Base-by-base conservation (phyloP, 129 eudicot species). In the Flaveria linearis region DNA sequence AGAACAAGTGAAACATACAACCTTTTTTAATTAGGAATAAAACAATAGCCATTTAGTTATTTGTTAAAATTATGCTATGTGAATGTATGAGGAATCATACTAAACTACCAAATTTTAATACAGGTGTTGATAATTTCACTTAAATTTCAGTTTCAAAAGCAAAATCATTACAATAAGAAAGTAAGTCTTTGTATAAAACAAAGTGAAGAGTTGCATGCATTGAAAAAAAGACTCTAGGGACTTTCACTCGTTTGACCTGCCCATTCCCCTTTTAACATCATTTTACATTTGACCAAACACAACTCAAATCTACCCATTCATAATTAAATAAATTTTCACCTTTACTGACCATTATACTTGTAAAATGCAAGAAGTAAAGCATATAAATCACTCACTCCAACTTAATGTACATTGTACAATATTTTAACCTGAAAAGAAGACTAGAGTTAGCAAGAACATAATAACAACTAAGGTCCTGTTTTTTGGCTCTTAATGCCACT, bases 371-470 rank as follows among this genome's bases (percentile, higher is more conserved):
- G 5, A 3, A 30, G 36, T 30, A 30, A 5, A 30, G 3, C 36
- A 30, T 30, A 30, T 30, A 5, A 3, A 30, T 30, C 36, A 30
- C 36, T 30, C 36, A 30, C 36, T 36, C 41, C 11, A 9, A 56
- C 15, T 20, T 56, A 20, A 20, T 56, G 30, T 20, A 18, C 11
- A 22, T 9, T 56, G 30, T 20, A 18, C 11, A 22, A 56, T 20
- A 56, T 7, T 9, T 7, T 9, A 56, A 57, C 65, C 65, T 58
- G 9, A 22, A 58, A 20, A 56, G 36, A 30, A 9, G 30, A 56
- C 63, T 58, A 58, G 30, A 58, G 12, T 58, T 58, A 25, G 36
- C 65, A 58, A 58, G 28, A 60, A 60, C 67, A 57, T 22, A 57
- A 36, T 5, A 57, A 52, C 57, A 55, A 55, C 62, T 20, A n/a